A percentile compares a stretch with the other conserved stretches of the same genome.
Evolutionary conservation across 805 yeast genomes (phyloP).

Genomic region (Torulaspora gathmanii): DNA sequence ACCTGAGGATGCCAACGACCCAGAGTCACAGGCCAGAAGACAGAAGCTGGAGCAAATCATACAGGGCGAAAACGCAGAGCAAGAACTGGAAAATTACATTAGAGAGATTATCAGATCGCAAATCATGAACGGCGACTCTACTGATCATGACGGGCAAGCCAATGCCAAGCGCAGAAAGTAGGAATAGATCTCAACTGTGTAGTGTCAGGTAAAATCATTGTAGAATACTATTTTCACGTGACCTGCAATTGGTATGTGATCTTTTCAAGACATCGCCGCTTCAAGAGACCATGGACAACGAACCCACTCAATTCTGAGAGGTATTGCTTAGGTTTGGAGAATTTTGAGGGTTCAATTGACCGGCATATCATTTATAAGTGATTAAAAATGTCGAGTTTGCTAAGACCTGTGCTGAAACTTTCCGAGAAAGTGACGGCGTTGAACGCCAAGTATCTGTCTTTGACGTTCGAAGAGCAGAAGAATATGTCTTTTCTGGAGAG

Average conservation of each 20-base stretch:
- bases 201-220: not conserved
- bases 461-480: constrained; percentile 48
- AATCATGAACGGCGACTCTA: constrained; percentile 24
- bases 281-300: not conserved
- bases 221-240: constrained; percentile 4
- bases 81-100: constrained; percentile 63
- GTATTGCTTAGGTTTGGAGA: not conserved
- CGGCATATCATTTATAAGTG: not conserved
- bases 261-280: too few relatives aligned
- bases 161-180: constrained; percentile 37
- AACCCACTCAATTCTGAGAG: not conserved
- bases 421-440: constrained; percentile 22
- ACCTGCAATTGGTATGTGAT: not conserved
- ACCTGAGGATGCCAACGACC: constrained; percentile 37
- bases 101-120: constrained; percentile 61
- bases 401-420: constrained; percentile 15
- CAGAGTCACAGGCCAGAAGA: constrained; percentile 53
- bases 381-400: constrained; percentile 12
- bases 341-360: not conserved
- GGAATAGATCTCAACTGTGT: not conserved
- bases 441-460: constrained; percentile 31
- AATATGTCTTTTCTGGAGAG: constrained; percentile 58
- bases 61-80: constrained; percentile 77
- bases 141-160: constrained; percentile 14
- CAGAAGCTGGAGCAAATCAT: constrained; percentile 63